Evolutionary conservation across 441 rosid genomes (phyloP), one percentile per base, ranked within the genome.

Genomic region (Eutrema salsugineum): DNA sequence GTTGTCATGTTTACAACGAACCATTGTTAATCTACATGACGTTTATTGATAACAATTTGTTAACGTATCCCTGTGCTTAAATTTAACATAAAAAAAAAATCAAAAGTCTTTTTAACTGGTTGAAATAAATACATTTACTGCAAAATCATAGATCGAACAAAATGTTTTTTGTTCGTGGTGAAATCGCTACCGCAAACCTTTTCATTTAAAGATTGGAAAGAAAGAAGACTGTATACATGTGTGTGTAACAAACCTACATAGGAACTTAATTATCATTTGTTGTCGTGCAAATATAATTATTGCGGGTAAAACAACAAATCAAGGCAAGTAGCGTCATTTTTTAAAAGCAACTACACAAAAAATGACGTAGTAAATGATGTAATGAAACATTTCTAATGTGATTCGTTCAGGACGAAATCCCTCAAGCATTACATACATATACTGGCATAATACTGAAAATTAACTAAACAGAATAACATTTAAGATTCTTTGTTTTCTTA

Each of bases 301-400:
- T 62, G 36, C 12, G n/a, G 30, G 30, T 28, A n/a, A 8, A 50
- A 30, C 43, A 65, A 27, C 42, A 64, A 56, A 19, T 30, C 22
- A 58, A 44, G 57, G 17, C 53, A 55, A 64, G 50, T 65, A 35
- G 46, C 46, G 24, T 8, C 51, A 22, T 19, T 14, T 16, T 4
- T 8, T 1, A 66, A 48, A 59, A 20, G 22, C 62, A 73, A 66
- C 27, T 47, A 47, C 27, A 47, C 33, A 66, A 32, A 63, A 28
- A 11, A 58, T 35, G 78, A 68, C 58, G 63, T 24, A 67, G 58
- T 32, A 61, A 75, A 63, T 68, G 49, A 68, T 75, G 69, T 67
- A 74, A 50, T 42, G 55, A 42, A 42, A 38, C 27, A 64, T 30
- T 20, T 19, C 15, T 47, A 2, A n/a, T 12, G 6, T 16, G 56